These are phyloP conservation scores for Penicillium cosmopolitanum DNA, from an alignment of 495 filamentous ascomycete species.

Conservation along the genomic window DNA sequence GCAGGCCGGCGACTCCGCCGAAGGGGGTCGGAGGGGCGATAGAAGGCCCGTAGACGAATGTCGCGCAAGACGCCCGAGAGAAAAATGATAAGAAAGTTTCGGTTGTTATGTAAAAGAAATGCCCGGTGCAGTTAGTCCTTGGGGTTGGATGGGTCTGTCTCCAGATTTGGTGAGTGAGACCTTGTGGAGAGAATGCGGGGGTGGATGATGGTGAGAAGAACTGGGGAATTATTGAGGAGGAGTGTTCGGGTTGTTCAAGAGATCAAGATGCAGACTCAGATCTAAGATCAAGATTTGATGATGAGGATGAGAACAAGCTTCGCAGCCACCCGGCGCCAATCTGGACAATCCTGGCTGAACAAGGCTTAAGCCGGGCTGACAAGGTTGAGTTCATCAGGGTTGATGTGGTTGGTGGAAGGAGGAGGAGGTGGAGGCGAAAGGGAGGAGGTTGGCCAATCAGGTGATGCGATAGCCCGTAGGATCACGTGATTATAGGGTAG, in stretches of 20 bases:
- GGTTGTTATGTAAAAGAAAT: slow-evolving; percentile 35
- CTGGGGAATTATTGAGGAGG: not conserved
- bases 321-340: slow-evolving; percentile 1
- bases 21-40: slow-evolving; percentile 1
- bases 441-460: no score
- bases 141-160: not conserved
- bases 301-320: slow-evolving; percentile 1
- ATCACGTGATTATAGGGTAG: no score
- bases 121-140: slow-evolving; percentile 8
- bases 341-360: not conserved
- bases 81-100: slow-evolving; percentile 30
- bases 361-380: no score
- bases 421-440: no score
- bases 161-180: not conserved
- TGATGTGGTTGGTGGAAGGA: no score
- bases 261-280: not conserved
- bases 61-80: slow-evolving; percentile 7
- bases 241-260: not conserved
- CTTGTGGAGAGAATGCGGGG: slow-evolving; percentile 8
- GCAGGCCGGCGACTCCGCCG: slow-evolving; percentile 9
- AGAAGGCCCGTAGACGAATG: slow-evolving; percentile 4
- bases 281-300: not conserved
- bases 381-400: no score
- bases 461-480: no score
- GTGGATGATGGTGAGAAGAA: not conserved